Percentiles rank a stretch among this genome's conserved stretches.
phyloP scores from a whole-genome alignment of 202 grass and related monocot genomes.

The Cymbopogon flexuosus region DNA sequence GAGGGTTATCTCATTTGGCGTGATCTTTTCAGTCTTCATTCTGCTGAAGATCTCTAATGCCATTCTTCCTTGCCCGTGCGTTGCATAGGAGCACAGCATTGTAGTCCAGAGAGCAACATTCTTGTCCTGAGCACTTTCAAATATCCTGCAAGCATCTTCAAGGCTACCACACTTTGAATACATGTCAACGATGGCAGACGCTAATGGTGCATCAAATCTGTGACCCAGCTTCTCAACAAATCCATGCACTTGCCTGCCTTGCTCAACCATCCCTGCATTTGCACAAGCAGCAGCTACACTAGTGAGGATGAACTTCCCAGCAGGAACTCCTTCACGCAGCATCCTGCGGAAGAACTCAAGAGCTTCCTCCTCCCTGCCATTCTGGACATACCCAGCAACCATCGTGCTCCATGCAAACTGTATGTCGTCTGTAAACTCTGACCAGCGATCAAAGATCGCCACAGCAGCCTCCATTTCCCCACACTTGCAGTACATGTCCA shows the following conservation, averaged over 20 bases:
- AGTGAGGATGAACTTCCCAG: conserved; percentile 51
- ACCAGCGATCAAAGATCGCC: conserved; percentile 40
- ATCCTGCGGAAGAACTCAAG: conserved; percentile 46
- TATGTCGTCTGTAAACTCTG: neutral
- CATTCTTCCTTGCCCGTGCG: conserved; percentile 39
- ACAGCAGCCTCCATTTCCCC: conserved; percentile 30
- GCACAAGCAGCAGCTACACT: conserved; percentile 55
- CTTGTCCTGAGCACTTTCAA: conserved; percentile 9
- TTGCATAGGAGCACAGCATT: conserved; percentile 59
- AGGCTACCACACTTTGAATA: conserved; percentile 67
- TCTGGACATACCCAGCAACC: conserved; percentile 53
- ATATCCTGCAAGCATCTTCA: conserved; percentile 45
- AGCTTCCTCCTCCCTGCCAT: conserved; percentile 55
- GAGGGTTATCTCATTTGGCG: conserved; percentile 57
- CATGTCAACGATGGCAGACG: conserved; percentile 59
- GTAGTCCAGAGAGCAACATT: conserved; percentile 61
- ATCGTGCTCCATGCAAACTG: conserved; percentile 54
- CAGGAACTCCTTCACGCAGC: conserved; percentile 40
- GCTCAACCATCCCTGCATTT: conserved; percentile 62
- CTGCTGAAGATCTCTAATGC: conserved; percentile 44
- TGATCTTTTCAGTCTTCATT: conserved; percentile 52
- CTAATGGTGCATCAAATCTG: conserved; percentile 34
- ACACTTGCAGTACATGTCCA: conserved; percentile 82
- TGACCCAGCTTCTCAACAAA: conserved; percentile 51
- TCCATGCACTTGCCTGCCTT: conserved; percentile 55